Evolutionary conservation across 1,284 basidiomycete genomes (phyloP).

Genomic region (Leccinum fallax): DNA sequence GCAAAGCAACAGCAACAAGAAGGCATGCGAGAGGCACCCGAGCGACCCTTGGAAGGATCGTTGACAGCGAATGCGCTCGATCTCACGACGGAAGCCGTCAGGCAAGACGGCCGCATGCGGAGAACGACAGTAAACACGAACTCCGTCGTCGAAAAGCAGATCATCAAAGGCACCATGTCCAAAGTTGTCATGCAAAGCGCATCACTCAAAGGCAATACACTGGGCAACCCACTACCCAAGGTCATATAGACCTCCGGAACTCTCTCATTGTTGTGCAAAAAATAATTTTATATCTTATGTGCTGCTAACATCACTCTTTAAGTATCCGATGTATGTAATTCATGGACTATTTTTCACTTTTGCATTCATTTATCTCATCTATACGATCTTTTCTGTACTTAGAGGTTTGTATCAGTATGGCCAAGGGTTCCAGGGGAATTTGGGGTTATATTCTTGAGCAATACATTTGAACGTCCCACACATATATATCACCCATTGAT

Average conservation of each 20-base stretch:
- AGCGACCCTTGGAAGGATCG: constrained; percentile 26
- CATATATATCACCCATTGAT: constrained; percentile 1
- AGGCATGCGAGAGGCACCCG: constrained; percentile 27
- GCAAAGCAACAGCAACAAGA: constrained; percentile 21
- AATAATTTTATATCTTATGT: constrained; percentile 18
- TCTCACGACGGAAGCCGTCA: constrained; percentile 39
- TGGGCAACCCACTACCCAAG: constrained; percentile 15
- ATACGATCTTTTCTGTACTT: constrained; percentile 20
- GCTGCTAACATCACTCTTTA: constrained; percentile 16
- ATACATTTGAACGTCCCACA: not conserved
- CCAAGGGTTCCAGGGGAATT: constrained; percentile 4
- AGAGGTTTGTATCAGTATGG: constrained; percentile 16
- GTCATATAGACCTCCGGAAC: constrained; percentile 5
- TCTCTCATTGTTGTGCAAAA: constrained; percentile 3
- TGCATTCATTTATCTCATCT: constrained; percentile 10
- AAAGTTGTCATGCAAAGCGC: constrained; percentile 45
- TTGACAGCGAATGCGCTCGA: constrained; percentile 37
- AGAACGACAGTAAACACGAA: constrained; percentile 42
- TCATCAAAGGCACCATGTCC: constrained; percentile 57
- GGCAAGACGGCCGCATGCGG: constrained; percentile 44
- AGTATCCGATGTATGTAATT: constrained; percentile 17
- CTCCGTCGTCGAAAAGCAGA: constrained; percentile 51
- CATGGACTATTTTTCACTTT: constrained; percentile 1
- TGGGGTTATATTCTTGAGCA: not conserved
- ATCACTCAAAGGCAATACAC: constrained; percentile 14